Base-by-base conservation (phyloP, 2,329 filamentous ascomycete genomes). In the Fusarium coicis region DNA sequence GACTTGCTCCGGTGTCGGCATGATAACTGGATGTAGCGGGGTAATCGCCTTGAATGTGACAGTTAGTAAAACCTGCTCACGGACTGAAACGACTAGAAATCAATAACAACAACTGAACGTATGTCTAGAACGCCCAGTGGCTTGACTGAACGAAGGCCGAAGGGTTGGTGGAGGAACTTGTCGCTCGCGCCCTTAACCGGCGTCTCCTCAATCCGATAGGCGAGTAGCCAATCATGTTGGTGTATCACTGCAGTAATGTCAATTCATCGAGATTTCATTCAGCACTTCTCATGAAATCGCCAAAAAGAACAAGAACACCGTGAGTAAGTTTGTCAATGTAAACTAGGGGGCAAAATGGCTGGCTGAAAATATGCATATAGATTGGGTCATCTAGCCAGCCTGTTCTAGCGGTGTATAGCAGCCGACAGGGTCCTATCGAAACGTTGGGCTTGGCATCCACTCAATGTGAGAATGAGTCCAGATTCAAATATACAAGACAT, bases 21-120 rank as follows among this genome's bases (percentile, higher is more conserved):
- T 53, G 3, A n/a, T 39, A 9, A 7, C 18, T 7, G 7, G 50
- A 28, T 1, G 4, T 9, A 10, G 23, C 7, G 18, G 14, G 9
- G 23, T 10, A 2, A 53, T 28, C 7, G 23, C 0, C 50, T 5
- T 12, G n/a, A 8, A 18, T n/a, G 2, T 5, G 10, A 28, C 26
- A 26, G 18, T 4, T 2, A 7, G 10, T 11, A 21, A 7, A 9
- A 36, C 8, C 16, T 36, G 34, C 15, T 18, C 8, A 36, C 1
- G 3, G 15, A 36, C 34, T 16, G 34, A 36, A 36, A 18, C 14
- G 14, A 34, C 32, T 34, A 7, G 32, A 16, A 36, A 36, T 3
- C 34, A 36, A 36, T 16, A 36, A 18, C 9, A 36, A 19, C 3
- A 36, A 21, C 9, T 7, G 11, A 5, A 52, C 2, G 6, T 19